Percentiles rank a stretch among this genome's conserved stretches.
phyloP scores from a whole-genome alignment of 768 basidiomycete genomes.

The Tylopilus balloui region DNA sequence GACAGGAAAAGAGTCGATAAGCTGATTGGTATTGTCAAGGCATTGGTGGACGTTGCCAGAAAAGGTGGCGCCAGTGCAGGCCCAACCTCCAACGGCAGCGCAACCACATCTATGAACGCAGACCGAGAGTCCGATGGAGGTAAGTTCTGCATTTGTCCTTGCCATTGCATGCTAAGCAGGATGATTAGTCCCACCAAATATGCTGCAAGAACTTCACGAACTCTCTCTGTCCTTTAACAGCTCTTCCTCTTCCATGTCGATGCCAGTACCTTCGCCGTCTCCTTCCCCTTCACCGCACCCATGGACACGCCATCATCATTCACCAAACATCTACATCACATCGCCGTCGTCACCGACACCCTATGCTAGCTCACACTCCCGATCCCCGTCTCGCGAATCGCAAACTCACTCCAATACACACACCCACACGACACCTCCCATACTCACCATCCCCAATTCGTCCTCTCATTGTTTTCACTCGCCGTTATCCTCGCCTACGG shows the following conservation, averaged over 20 bases:
- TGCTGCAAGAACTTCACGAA: slow-evolving; percentile 26
- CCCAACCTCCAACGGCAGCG: not conserved
- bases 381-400: slow-evolving; percentile 20
- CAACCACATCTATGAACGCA: not conserved
- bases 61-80: slow-evolving; percentile 28
- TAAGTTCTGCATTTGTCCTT: slow-evolving; percentile 2
- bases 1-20: slow-evolving; percentile 63
- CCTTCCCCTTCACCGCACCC: slow-evolving; percentile 27
- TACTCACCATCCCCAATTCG: slow-evolving; percentile 9
- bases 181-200: slow-evolving; percentile 14
- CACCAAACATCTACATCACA: slow-evolving; percentile 71
- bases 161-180: slow-evolving; percentile 2
- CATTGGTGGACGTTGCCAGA: slow-evolving; percentile 59
- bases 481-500: slow-evolving; percentile 28
- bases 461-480: slow-evolving; percentile 20
- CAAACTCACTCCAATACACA: slow-evolving; percentile 7
- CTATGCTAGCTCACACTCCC: slow-evolving; percentile 15
- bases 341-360: slow-evolving; percentile 49
- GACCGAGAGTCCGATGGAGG: slow-evolving; percentile 12
- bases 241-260: slow-evolving; percentile 13
- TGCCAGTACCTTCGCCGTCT: slow-evolving; percentile 22
- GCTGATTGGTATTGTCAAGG: slow-evolving; percentile 52
- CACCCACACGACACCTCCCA: slow-evolving; percentile 10
- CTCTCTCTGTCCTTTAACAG: slow-evolving; percentile 27
- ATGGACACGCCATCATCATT: slow-evolving; percentile 22